phyloP scores from a whole-genome alignment of 1,139 yeast genomes.

The Debaryomyces subglobosus region DNA sequence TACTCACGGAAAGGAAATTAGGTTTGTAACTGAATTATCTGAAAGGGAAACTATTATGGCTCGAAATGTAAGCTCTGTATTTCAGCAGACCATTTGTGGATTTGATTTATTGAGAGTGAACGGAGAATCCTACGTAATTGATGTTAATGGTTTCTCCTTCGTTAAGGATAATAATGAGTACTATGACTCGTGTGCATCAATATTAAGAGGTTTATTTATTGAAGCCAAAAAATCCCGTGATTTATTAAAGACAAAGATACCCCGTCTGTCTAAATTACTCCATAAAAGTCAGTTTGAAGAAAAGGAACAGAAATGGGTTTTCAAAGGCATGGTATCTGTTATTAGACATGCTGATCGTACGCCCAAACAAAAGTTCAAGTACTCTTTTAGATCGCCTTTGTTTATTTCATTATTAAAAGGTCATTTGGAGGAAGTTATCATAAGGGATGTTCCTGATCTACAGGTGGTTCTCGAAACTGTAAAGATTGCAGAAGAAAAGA shows the following conservation, averaged over 20 bases:
- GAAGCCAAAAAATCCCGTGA: constrained; percentile 55
- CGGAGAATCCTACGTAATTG: constrained; percentile 90
- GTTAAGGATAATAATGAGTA: constrained; percentile 90
- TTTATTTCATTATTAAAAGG: constrained; percentile 90
- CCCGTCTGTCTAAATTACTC: constrained; percentile 38
- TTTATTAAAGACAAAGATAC: constrained; percentile 42
- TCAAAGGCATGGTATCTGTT: constrained; percentile 89
- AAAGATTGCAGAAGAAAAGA: constrained; percentile 73
- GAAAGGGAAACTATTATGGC: constrained; percentile 83
- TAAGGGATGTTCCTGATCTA: constrained; percentile 84
- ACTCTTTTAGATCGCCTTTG: constrained; percentile 85
- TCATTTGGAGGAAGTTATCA: constrained; percentile 93
- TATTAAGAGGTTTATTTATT: constrained; percentile 72
- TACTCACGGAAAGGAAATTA: constrained; percentile 95
- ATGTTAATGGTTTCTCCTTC: constrained; percentile 97
- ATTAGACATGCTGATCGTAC: constrained; percentile 98
- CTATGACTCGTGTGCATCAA: constrained; percentile 81
- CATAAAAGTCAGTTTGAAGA: constrained; percentile 60
- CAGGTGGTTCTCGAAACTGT: constrained; percentile 86
- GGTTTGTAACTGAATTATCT: constrained; percentile 82
- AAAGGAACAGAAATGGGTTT: constrained; percentile 94
- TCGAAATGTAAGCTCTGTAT: constrained; percentile 66
- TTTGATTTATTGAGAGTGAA: constrained; percentile 90
- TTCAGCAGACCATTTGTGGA: constrained; percentile 97
- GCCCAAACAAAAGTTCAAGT: constrained; percentile 97